These are phyloP conservation scores for Blepharisma japonicum DNA, from an alignment of 73 alveolate genomes.

Conservation along the genomic window DNA sequence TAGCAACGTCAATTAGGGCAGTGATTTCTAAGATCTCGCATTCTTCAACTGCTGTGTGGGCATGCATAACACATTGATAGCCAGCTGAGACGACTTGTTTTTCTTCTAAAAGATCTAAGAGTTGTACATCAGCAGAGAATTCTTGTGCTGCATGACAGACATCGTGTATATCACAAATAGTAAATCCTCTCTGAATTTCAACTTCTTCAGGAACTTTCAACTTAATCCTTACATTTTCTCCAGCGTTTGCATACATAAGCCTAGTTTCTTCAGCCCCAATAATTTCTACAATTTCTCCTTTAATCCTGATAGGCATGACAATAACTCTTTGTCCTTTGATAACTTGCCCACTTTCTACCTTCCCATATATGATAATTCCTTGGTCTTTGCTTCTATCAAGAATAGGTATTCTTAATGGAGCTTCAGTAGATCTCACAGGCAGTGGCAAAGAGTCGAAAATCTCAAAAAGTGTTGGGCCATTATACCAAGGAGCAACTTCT, in stretches of 20 bases:
- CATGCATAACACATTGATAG: constrained; percentile 68
- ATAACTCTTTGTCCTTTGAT: constrained; percentile 44
- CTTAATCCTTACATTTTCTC: constrained; percentile 53
- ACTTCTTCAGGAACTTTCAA: constrained; percentile 51
- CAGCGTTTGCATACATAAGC: constrained; percentile 54
- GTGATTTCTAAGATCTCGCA: constrained; percentile 64
- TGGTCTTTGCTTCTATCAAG: constrained; percentile 51
- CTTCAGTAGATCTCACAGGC: constrained; percentile 86
- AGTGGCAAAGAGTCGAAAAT: constrained; percentile 86
- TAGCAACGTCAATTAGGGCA: constrained; percentile 50
- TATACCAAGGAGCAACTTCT: constrained; percentile 94
- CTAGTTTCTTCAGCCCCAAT: constrained; percentile 49
- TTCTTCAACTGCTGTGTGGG: constrained; percentile 89
- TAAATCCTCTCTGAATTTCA: constrained; percentile 52
- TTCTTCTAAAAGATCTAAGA: constrained; percentile 50
- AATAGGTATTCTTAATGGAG: constrained; percentile 82
- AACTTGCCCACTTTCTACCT: constrained; percentile 63
- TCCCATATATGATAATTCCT: constrained; percentile 42
- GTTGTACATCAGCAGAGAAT: constrained; percentile 51
- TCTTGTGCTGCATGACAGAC: constrained; percentile 40
- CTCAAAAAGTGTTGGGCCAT: constrained; percentile 92
- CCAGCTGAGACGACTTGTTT: constrained; percentile 61
- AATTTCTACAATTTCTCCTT: constrained; percentile 40
- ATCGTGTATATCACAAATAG: constrained; percentile 48
- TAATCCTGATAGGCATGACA: constrained; percentile 40